Evolutionary conservation across 306 rosid genomes (phyloP).

Genomic region (Myrica gale): DNA sequence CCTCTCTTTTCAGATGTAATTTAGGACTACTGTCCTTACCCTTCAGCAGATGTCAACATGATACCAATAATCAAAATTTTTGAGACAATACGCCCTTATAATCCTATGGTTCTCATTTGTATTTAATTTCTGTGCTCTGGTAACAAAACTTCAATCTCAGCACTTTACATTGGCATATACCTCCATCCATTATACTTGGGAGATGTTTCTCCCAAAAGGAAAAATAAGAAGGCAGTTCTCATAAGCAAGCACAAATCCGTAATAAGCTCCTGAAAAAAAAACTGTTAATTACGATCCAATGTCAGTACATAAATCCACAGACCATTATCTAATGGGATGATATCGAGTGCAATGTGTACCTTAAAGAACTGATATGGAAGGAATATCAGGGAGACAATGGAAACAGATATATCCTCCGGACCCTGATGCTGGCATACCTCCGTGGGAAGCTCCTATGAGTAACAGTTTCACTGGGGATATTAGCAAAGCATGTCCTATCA

Average conservation of each 20-base stretch:
- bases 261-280: conserved; percentile 3
- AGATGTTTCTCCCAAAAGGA: not conserved
- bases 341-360: conserved; percentile 2
- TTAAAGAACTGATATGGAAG: not conserved
- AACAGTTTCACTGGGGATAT: not conserved
- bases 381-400: not conserved
- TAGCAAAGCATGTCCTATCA: not conserved
- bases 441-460: not conserved
- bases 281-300: not conserved
- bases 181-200: not conserved
- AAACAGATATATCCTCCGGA: not conserved
- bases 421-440: conserved; percentile 3
- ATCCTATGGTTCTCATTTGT: not conserved
- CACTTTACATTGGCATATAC: not conserved
- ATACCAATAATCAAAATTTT: not conserved
- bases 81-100: not conserved
- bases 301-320: not conserved
- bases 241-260: not conserved
- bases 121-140: not conserved
- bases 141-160: not conserved
- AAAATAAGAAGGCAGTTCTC: not conserved
- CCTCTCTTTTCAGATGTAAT: not conserved
- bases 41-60: not conserved
- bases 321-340: not conserved
- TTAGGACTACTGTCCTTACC: not conserved